Evolutionary conservation across 225 moss, liverwort and hornwort species (phyloP).

Genomic region (Pseudoscleropodium purum): DNA sequence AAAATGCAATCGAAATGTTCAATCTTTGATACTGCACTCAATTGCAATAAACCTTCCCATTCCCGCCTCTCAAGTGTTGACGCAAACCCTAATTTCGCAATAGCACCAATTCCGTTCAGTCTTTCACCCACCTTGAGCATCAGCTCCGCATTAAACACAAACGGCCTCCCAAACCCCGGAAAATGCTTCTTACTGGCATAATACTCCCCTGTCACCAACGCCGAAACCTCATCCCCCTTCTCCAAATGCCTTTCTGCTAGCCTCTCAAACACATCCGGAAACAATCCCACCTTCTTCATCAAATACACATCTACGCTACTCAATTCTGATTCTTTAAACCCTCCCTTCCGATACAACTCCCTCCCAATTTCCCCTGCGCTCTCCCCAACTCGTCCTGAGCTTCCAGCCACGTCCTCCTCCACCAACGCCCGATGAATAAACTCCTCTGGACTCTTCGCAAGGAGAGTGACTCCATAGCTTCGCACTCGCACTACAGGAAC

Average conservation of each 20-base stretch:
- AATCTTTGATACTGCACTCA: neutral
- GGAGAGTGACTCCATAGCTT: constrained; percentile 49
- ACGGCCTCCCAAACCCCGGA: constrained; percentile 91
- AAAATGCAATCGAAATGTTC: neutral
- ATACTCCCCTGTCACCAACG: constrained; percentile 85
- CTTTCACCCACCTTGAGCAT: constrained; percentile 44
- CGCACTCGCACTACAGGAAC: constrained; percentile 73
- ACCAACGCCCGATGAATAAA: constrained; percentile 75
- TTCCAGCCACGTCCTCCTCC: constrained; percentile 56
- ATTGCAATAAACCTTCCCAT: neutral
- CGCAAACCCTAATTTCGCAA: neutral
- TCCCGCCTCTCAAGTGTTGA: neutral
- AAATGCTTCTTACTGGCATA: constrained; percentile 83
- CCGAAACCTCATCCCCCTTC: constrained; percentile 71
- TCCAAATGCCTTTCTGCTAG: constrained; percentile 67
- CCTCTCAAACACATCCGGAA: constrained; percentile 90
- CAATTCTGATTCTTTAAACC: constrained; percentile 26
- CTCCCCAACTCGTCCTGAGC: constrained; percentile 23
- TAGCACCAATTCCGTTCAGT: neutral
- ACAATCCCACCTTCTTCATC: constrained; percentile 88
- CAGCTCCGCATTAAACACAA: constrained; percentile 88
- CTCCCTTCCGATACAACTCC: constrained; percentile 48
- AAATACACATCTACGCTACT: constrained; percentile 66
- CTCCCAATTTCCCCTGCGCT: constrained; percentile 56
- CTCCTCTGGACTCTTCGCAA: constrained; percentile 70